These are phyloP conservation scores for Penicillium egyptiacum DNA, from an alignment of 495 filamentous ascomycete genomes.

Conservation along the genomic window DNA sequence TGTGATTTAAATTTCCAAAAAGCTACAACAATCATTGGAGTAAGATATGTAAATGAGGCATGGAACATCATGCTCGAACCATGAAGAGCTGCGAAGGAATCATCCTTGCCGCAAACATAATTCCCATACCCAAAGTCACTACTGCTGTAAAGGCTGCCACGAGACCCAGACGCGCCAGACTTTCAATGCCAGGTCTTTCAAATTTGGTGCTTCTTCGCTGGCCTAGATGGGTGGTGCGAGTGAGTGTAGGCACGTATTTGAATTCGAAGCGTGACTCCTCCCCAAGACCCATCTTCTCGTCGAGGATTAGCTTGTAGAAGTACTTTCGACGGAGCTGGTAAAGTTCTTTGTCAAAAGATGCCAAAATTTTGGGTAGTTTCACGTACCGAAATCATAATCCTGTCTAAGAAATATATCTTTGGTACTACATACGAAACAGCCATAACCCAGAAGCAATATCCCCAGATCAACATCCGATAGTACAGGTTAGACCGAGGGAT, in stretches of 20 bases:
- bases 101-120: conserved; percentile 24
- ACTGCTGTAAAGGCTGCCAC: conserved; percentile 24
- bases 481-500: conserved; percentile 56
- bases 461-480: conserved; percentile 60
- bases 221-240: conserved; percentile 34
- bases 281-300: conserved; percentile 57
- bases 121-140: conserved; percentile 21
- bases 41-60: too few relatives aligned
- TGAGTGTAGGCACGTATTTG: conserved; percentile 60
- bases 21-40: too few relatives aligned
- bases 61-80: neutral
- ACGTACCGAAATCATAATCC: conserved; percentile 50
- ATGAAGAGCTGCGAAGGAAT: conserved; percentile 20
- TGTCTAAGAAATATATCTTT: conserved; percentile 57
- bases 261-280: conserved; percentile 59
- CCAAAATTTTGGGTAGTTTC: neutral
- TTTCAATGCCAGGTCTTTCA: conserved; percentile 31
- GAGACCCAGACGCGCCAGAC: conserved; percentile 31
- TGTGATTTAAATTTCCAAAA: too few relatives aligned
- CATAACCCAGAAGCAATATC: conserved; percentile 68
- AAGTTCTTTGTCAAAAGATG: neutral
- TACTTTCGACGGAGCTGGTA: conserved; percentile 47
- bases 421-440: conserved; percentile 54
- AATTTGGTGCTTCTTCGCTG: conserved; percentile 28
- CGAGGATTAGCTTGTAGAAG: conserved; percentile 55